Evolutionary conservation across 2,329 filamentous ascomycete species (phyloP), one percentile per base, ranked within the genome.

Genomic region (Thielaviopsis punctulata): DNA sequence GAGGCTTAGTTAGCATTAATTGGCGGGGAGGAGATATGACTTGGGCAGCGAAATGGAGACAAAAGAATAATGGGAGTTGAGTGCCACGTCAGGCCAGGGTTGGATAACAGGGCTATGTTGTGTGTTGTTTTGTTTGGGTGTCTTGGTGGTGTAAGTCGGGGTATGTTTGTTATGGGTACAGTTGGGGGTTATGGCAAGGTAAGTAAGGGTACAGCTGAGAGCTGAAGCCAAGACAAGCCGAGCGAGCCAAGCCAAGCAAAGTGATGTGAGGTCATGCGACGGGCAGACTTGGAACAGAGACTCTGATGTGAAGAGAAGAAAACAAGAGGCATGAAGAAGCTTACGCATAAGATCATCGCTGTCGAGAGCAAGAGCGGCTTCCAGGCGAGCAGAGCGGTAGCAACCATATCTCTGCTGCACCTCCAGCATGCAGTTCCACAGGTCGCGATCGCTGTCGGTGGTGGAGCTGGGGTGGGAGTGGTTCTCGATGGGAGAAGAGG

Each of bases 371-470:
- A 65, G 65, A 0, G 71, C 71, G 43, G 72, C 63, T 48, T 70
- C 68, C 59, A 73, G 72, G 27, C 71, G 61, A 13, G 70, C 68
- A 18, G 70, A 73, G 24, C 68, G 71, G 56, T 73, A 73, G 61
- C 71, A 73, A 5, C 67, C 67, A 50, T 70, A 73, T 4, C 61
- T 64, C 55, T 64, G 62, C 59, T 73, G 71, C 8, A 73, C 62
- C 47, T 68, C 65, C 2, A 73, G 63, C 71, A 73, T 73, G 57
- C 70, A 70, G 48, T 62, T 60, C 71, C 71, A 73, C 2, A 73
- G 59, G 33, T 67, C 64, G 19, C 44, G 43, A 44, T 55, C 53
- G 10, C 27, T 23, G 21, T 47, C 51, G 12, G 24, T 10, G 30
- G 33, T n/a, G 19, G 36, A 10, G 15, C 30, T 39, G 44, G 44